Evolutionary conservation across 2,329 filamentous ascomycete genomes (phyloP).

Genomic region (Hypoxylon sp.): DNA sequence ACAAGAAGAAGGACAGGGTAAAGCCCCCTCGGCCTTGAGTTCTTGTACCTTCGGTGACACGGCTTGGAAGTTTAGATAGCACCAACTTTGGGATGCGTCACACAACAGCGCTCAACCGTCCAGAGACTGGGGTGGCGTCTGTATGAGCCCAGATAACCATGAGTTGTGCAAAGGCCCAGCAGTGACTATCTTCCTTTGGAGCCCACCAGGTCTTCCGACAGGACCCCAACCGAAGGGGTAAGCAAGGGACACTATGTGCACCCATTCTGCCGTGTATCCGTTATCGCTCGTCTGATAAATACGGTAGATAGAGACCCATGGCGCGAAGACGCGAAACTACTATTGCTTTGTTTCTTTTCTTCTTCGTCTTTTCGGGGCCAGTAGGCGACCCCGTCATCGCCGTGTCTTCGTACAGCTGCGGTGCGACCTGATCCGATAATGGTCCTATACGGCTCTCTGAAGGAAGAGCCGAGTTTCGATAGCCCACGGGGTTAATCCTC

Average conservation of each 20-base stretch:
- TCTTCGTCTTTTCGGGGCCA: not conserved
- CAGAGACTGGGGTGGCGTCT: constrained; percentile 28
- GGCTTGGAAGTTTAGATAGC: constrained; percentile 25
- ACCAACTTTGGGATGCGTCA: constrained; percentile 8
- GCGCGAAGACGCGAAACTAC: constrained; percentile 13
- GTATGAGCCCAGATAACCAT: constrained; percentile 17
- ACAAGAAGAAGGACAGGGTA: no score
- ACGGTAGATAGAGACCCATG: not conserved
- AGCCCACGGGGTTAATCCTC: constrained; percentile 13
- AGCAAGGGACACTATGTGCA: constrained; percentile 20
- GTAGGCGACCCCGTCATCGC: not conserved
- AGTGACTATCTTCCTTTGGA: constrained; percentile 4
- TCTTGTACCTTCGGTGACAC: constrained; percentile 24
- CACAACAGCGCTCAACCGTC: constrained; percentile 14
- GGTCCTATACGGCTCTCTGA: constrained; percentile 9
- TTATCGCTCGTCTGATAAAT: constrained; percentile 20
- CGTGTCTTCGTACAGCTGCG: constrained; percentile 30
- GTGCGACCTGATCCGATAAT: constrained; percentile 37
- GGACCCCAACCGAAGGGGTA: constrained; percentile 16
- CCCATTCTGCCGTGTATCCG: constrained; percentile 21
- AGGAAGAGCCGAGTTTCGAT: constrained; percentile 14
- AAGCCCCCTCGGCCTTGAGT: constrained; percentile 6
- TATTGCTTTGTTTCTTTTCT: no score
- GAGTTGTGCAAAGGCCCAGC: constrained; percentile 8
- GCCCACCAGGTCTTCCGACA: constrained; percentile 22